Conservation (phyloP, 495 filamentous ascomycete species). For the Aspergillus olivimuriae region DNA sequence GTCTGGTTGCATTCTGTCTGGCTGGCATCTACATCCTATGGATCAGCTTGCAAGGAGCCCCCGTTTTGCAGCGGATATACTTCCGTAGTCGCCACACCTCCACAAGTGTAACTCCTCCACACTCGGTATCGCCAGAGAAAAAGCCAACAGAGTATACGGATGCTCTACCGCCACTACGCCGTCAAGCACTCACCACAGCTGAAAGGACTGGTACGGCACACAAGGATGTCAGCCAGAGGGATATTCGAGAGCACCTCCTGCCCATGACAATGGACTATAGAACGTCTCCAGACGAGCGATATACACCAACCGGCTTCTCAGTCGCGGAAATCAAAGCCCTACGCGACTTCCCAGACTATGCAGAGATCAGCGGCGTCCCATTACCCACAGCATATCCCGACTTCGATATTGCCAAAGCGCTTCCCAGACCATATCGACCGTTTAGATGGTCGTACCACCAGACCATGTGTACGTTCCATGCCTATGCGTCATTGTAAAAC, state of each 20-base stretch:
- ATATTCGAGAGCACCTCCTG: constrained; percentile 28
- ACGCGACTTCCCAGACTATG: constrained; percentile 81
- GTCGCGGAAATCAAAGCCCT: constrained; percentile 64
- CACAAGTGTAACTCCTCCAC: constrained; percentile 48
- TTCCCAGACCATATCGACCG: constrained; percentile 68
- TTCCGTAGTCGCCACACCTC: constrained; percentile 29
- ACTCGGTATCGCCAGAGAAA: constrained; percentile 49
- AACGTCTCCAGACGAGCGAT: constrained; percentile 30
- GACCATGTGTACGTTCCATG: constrained; percentile 74
- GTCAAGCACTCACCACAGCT: constrained; percentile 40
- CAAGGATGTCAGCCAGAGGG: constrained; percentile 24
- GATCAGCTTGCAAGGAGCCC: background rate
- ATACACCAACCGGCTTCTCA: constrained; percentile 56
- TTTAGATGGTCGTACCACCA: constrained; percentile 89
- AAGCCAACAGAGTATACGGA: constrained; percentile 37
- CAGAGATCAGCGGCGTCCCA: constrained; percentile 70
- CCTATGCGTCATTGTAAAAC: no score
- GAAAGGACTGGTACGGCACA: constrained; percentile 14
- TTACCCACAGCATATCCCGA: constrained; percentile 57
- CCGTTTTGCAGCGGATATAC: background rate
- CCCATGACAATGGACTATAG: constrained; percentile 41
- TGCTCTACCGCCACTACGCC: constrained; percentile 51
- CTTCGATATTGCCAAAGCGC: constrained; percentile 60
- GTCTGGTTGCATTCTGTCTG: no score
- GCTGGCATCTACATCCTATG: background rate